phyloP scores from a whole-genome alignment of 2,329 filamentous ascomycete species.

The Pyrenochaeta sp. region DNA sequence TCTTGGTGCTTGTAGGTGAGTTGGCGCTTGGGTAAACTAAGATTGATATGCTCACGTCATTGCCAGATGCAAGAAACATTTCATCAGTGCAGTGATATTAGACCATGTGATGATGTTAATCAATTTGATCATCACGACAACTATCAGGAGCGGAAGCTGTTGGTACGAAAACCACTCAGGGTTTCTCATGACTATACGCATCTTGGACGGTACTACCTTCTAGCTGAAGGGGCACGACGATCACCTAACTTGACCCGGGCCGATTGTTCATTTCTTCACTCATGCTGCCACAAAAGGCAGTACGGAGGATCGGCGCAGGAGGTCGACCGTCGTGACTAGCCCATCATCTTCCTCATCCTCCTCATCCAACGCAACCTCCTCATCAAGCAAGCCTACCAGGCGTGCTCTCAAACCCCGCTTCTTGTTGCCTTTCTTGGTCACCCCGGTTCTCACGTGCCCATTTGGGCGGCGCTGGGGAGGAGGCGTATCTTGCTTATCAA shows the following conservation, averaged over 20 bases:
- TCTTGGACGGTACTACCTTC: not conserved
- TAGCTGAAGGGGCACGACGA: conserved; percentile 31
- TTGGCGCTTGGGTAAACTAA: too few species aligned
- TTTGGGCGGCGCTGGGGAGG: conserved; percentile 43
- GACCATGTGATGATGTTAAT: too few species aligned
- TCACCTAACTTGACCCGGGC: conserved; percentile 66
- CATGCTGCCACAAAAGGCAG: not conserved
- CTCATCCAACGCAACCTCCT: conserved; percentile 66
- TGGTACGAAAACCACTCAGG: not conserved
- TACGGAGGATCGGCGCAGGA: conserved; percentile 59
- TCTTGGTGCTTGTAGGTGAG: too few species aligned
- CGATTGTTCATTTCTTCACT: conserved; percentile 8
- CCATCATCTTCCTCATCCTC: conserved; percentile 70
- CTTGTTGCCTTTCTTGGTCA: conserved; percentile 47
- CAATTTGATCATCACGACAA: too few species aligned
- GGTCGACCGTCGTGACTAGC: conserved; percentile 69
- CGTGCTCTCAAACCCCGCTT: conserved; percentile 42
- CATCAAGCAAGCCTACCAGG: conserved; percentile 54
- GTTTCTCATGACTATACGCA: not conserved
- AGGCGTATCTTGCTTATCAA: conserved; percentile 56
- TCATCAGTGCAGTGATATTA: too few species aligned
- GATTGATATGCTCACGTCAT: too few species aligned
- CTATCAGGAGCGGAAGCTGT: not conserved
- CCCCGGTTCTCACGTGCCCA: conserved; percentile 54
- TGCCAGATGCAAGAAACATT: too few species aligned